phyloP scores from a whole-genome alignment of 805 yeast genomes.

The Metschnikowia vanudenii region DNA sequence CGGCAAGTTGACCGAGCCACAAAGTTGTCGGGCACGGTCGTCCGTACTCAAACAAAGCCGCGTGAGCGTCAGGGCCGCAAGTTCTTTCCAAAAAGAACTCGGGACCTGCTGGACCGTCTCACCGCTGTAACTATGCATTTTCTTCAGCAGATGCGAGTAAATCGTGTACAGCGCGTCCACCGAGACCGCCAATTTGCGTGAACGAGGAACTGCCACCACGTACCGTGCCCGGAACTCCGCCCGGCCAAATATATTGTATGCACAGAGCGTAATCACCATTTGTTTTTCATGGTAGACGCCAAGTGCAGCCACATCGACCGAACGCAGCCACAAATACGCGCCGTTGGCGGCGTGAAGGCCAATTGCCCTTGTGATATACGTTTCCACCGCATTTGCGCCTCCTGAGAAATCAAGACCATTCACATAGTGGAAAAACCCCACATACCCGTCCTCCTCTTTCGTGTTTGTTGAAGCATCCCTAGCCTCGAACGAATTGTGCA shows the following conservation, averaged over 20 bases:
- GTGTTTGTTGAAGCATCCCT: conserved; percentile 6
- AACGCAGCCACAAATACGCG: conserved; percentile 20
- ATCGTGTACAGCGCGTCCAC: conserved; percentile 14
- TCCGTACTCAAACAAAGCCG: conserved; percentile 53
- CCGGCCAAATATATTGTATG: conserved; percentile 70
- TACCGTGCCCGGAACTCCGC: conserved; percentile 73
- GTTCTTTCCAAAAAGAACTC: conserved; percentile 53
- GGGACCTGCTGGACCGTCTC: conserved; percentile 19
- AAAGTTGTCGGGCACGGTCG: conserved; percentile 53
- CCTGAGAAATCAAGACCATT: conserved; percentile 31
- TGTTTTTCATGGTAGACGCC: conserved; percentile 22
- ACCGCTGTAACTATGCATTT: conserved; percentile 12
- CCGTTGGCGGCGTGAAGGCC: conserved; percentile 23
- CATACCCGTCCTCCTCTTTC: conserved; percentile 38
- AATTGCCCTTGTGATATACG: conserved; percentile 26
- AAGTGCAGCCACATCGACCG: conserved; percentile 3
- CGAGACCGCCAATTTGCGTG: conserved; percentile 7
- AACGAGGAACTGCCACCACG: conserved; percentile 26
- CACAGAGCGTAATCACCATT: conserved; percentile 54
- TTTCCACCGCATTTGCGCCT: conserved; percentile 28
- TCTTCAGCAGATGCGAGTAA: conserved; percentile 9
- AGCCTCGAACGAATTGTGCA: conserved; percentile 27
- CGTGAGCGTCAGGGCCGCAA: conserved; percentile 56
- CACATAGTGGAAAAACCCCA: conserved; percentile 39
- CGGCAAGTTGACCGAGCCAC: conserved; percentile 50